Percentiles rank a stretch among this genome's conserved stretches.
These are phyloP conservation scores for Apiotrichum gracile DNA, from an alignment of 1,284 basidiomycete species.

Conservation along the genomic window DNA sequence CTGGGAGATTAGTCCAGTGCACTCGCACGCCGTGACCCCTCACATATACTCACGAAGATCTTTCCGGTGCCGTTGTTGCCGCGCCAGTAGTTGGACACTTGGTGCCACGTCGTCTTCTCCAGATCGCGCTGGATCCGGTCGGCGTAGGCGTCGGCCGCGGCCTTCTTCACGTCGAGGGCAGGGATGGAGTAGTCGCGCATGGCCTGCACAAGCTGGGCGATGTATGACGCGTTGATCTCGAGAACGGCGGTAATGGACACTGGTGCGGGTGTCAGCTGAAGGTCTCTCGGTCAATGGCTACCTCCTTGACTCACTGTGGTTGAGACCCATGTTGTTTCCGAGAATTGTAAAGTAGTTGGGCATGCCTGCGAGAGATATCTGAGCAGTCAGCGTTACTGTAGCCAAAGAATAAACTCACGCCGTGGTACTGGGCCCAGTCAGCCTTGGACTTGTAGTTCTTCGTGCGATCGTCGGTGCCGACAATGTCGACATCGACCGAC, in stretches of 20 bases:
- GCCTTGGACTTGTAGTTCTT: background rate
- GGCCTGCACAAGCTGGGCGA: constrained; percentile 7
- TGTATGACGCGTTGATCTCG: constrained; percentile 14
- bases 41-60: constrained; percentile 8
- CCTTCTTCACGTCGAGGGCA: constrained; percentile 2
- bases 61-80: constrained; percentile 11
- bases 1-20: background rate
- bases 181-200: constrained; percentile 8
- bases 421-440: background rate
- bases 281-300: background rate
- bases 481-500: background rate
- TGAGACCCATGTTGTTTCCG: constrained; percentile 26
- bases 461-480: background rate
- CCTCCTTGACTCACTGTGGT: constrained; percentile 14
- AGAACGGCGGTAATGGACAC: constrained; percentile 10
- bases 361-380: constrained; percentile 12
- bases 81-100: constrained; percentile 12
- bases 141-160: constrained; percentile 16
- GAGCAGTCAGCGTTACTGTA: background rate
- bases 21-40: too few species aligned
- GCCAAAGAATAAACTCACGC: background rate
- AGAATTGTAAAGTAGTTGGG: constrained; percentile 29
- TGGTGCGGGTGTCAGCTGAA: background rate
- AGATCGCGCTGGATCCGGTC: constrained; percentile 17
- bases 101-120: constrained; percentile 9